Base-by-base conservation (phyloP, 192 early-diverging fungal species). In the Geosiphon pyriformis region DNA sequence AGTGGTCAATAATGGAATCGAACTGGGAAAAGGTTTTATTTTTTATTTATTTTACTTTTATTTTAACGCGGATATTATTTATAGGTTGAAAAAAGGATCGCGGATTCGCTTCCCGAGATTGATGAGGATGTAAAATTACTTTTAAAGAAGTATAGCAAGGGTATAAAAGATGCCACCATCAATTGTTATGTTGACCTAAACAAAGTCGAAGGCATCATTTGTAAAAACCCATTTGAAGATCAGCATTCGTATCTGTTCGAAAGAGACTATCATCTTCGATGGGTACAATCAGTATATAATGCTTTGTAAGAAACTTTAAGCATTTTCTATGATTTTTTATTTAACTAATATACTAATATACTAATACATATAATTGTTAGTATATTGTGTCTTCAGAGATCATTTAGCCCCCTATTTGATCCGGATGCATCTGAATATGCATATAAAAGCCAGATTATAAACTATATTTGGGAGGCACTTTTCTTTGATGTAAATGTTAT, bases 21-120 rank as follows among this genome's bases (percentile, higher is more conserved):
- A 63, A 35, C 33, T 63, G 61, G 61, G 48, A 51, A 18, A 63
- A 63, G 47, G 61, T 63, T 51, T 65, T 65, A 65, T 65, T 65
- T 52, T 65, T 65, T 51, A 23, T 54, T 52, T 11, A 29, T 1
- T 59, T 58, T 58, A 33, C 15, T 34, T 59, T 59, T 34, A 33
- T 18, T 59, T 59, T 59, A 59, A 59, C 56, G 30, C 0, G 22
- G 10, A 55, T 65, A 65, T 65, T 37, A 49, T 48, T 65, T 65
- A 35, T 65, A 65, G 63, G 26, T 65, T 35, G 63, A 65, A 65
- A 65, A 52, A 54, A 37, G 34, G 63, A 65, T 65, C 32, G 22
- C 32, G 22, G 20, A 54, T 34, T 65, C 50, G 20, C 63, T 65
- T 65, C 51, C 51, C 25, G 31, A 53, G 3, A 65, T 65, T 65